Evolutionary conservation across 2,329 filamentous ascomycete genomes (phyloP).

Genomic region (Cladobotryum mycophilum): DNA sequence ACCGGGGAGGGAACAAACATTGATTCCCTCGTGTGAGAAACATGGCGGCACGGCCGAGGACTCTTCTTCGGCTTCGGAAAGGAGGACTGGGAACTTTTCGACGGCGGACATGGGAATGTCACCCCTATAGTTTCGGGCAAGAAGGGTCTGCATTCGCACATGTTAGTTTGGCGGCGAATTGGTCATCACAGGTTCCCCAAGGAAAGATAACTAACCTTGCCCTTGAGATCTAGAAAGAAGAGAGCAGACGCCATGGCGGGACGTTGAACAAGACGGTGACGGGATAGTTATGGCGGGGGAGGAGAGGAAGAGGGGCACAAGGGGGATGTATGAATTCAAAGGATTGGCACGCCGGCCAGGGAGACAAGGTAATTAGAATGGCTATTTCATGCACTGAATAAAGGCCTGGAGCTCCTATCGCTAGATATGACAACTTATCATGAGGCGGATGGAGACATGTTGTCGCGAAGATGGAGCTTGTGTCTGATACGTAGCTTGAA

Average conservation of each 20-base stretch:
- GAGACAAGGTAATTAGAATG: slow-evolving; percentile 6
- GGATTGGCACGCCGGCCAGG: slow-evolving; percentile 17
- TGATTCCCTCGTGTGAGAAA: slow-evolving; percentile 98
- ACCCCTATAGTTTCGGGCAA: slow-evolving; percentile 96
- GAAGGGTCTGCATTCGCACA: slow-evolving; percentile 65
- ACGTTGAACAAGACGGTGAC: slow-evolving; percentile 19
- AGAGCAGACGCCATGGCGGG: slow-evolving; percentile 85
- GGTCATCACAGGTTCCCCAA: neutral
- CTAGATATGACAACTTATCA: neutral
- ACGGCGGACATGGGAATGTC: slow-evolving; percentile 99
- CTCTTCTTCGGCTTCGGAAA: slow-evolving; percentile 98
- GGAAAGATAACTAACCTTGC: slow-evolving; percentile 67
- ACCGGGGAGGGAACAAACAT: slow-evolving; percentile 51
- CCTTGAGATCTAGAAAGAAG: slow-evolving; percentile 99
- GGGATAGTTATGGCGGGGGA: slow-evolving; percentile 10
- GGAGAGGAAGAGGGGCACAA: slow-evolving; percentile 19
- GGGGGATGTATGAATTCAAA: slow-evolving; percentile 15
- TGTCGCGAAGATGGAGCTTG: slow-evolving; percentile 8
- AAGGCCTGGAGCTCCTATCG: neutral
- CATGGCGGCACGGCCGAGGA: slow-evolving; percentile 95
- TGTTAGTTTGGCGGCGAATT: neutral
- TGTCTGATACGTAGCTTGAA: slow-evolving; percentile 8
- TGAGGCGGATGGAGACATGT: slow-evolving; percentile 4
- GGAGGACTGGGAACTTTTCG: slow-evolving; percentile 91
- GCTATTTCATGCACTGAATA: slow-evolving; percentile 2